Base-by-base conservation (phyloP, 2,329 filamentous ascomycete species). In the Beauveria medogensis region DNA sequence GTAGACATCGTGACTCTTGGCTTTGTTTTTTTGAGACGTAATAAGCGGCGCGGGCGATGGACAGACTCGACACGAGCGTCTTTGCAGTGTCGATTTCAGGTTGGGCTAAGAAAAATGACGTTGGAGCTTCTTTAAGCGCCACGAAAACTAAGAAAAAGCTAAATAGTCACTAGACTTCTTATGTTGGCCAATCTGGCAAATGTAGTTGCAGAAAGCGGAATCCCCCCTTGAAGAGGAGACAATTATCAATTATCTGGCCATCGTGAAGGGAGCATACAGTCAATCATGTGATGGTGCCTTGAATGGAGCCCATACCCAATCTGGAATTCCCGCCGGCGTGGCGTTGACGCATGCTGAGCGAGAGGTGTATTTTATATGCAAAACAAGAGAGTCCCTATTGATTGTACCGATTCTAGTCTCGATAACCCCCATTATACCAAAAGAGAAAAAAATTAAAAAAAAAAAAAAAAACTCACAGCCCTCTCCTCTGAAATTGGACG, bases 1-100 rank as follows among this genome's bases (percentile, higher is more conserved):
- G 69, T 74, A n/a, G 71, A 63, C 74, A 77, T 77, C 63, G 30
- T 63, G 59, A n/a, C 20, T 37, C 28, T 37, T 28, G 6, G 26
- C 14, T 26, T 14, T 14, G n/a, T 34, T 3, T 34, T 16, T 12
- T 16, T 9, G 9, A 40, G 26, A 30, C 26, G 48, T n/a, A 50
- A 20, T n/a, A 50, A 20, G 20, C 24, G n/a, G 26, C 55, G 4
- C 14, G 34, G 18, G 12, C 46, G 37, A 24, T 18, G 34, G 48
- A 37, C 34, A 24, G 5, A 16, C 14, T 37, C 12, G 16, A 37
- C 34, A 37, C 34, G 14, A 47, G 43, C 28, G 43, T 9, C 9
- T 16, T 28, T 28, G 6, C 20, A 28, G 4, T 18, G 18, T 10
- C 30, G 8, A n/a, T 40, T 9, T 28, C 20, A 12, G n/a, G 20